Evolutionary conservation across 2,329 filamentous ascomycete genomes (phyloP).

Genomic region (Sphaerulina musiva): DNA sequence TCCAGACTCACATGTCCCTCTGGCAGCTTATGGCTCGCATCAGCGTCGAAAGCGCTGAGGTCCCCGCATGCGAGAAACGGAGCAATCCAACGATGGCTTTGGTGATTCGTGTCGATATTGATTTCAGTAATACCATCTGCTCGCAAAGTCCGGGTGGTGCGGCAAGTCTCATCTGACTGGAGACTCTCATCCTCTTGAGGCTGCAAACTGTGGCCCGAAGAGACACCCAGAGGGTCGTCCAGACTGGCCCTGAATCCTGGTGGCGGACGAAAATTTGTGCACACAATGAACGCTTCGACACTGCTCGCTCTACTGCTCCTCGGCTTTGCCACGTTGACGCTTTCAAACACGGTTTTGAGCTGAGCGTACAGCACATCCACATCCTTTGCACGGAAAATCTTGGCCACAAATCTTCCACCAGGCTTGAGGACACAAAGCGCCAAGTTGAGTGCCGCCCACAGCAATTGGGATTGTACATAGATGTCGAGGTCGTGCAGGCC

Average conservation of each 20-base stretch:
- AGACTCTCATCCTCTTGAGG: not conserved
- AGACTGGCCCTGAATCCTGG: constrained; percentile 67
- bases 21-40: constrained; percentile 86
- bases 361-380: constrained; percentile 95
- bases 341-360: constrained; percentile 80
- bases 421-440: constrained; percentile 87
- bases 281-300: constrained; percentile 94
- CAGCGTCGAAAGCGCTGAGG: constrained; percentile 87
- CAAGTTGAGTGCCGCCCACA: constrained; percentile 89
- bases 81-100: constrained; percentile 64
- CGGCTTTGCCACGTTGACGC: constrained; percentile 87
- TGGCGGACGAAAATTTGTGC: constrained; percentile 79
- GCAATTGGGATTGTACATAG: constrained; percentile 91
- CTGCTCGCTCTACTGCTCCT: constrained; percentile 91
- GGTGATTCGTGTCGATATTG: constrained; percentile 40
- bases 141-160: constrained; percentile 29
- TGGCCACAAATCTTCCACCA: constrained; percentile 93
- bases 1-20: constrained; percentile 81
- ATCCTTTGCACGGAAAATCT: constrained; percentile 91
- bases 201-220: not conserved
- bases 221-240: constrained; percentile 64
- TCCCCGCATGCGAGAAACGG: constrained; percentile 97
- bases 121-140: constrained; percentile 46
- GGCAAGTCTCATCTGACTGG: constrained; percentile 1
- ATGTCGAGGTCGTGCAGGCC: constrained; percentile 96